These are phyloP conservation scores for Crithidia acanthocephali DNA, from an alignment of 208 protist species.

Conservation along the genomic window DNA sequence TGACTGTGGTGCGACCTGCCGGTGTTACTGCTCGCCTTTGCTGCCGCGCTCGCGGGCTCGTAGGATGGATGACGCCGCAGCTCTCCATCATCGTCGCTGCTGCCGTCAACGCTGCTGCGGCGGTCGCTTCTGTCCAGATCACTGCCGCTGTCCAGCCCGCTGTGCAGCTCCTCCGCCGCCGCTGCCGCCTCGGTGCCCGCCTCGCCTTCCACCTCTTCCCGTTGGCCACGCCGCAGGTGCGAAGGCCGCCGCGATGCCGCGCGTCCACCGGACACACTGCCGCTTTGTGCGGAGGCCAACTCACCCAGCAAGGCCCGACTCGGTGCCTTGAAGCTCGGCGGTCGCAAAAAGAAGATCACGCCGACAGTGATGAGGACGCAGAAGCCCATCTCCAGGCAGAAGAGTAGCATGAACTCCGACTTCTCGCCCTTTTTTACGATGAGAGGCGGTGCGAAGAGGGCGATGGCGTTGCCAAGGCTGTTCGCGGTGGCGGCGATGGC, in stretches of 20 bases:
- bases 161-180: slow-evolving; percentile 4
- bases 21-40: neutral
- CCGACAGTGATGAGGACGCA: slow-evolving; percentile 50
- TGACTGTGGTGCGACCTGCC: neutral
- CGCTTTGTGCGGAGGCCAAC: slow-evolving; percentile 6
- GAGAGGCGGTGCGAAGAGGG: slow-evolving; percentile 56
- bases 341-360: slow-evolving; percentile 49
- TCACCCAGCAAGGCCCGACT: slow-evolving; percentile 30
- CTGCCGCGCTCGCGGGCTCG: neutral
- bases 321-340: slow-evolving; percentile 46
- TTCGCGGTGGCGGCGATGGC: slow-evolving; percentile 69
- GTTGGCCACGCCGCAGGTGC: slow-evolving; percentile 13
- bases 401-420: slow-evolving; percentile 62
- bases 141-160: slow-evolving; percentile 8
- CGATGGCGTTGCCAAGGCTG: slow-evolving; percentile 71
- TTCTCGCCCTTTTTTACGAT: slow-evolving; percentile 50
- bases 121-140: neutral
- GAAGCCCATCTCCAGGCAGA: slow-evolving; percentile 54
- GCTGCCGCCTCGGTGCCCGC: neutral
- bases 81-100: neutral
- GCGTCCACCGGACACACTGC: neutral
- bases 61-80: neutral
- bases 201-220: slow-evolving; percentile 13
- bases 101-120: neutral
- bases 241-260: neutral